Evolutionary conservation across 1,284 basidiomycete species (phyloP), one percentile per base, ranked within the genome.

Genomic region (Melampsora americana): DNA sequence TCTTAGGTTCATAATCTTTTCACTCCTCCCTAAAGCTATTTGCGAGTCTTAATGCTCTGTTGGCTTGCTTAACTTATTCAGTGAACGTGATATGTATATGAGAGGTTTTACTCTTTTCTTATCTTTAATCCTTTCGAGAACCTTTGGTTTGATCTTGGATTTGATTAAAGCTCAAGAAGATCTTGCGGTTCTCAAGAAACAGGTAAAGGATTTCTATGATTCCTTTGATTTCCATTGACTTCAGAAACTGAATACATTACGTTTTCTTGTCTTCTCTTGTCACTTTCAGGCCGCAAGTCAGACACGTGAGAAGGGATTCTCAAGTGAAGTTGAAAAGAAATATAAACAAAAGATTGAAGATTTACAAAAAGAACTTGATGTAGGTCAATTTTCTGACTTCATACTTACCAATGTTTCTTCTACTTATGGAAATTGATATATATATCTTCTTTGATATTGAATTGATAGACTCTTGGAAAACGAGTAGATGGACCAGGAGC

Each of bases 71-170:
- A n/a, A 16, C 23, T 23, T 46, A 28, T 14, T 16, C 44, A 74
- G 72, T 53, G 72, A 74, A 53, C 62, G 72, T 50, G 72, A 74
- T 35, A 69, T 76, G 66, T 76, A 76, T 26, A 68, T 76, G 73
- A 62, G 66, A 59, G 82, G 82, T 20, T 83, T 83, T 77, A 93
- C 91, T 73, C 87, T 98, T 62, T 96, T 96, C 89, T 89, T 97
- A 44, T 94, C 92, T 20, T 89, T 95, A 72, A 90, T 96, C 80
- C 89, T 97, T 79, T 91, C 93, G 9, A 90, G 94, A 80, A 93
- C 91, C 5, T 95, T 95, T 85, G 90, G 90, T 84, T 92, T 97
- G 82, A 88, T 92, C 74, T 88, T 94, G 79, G 92, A 96, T 83
- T 89, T 96, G 78, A 91, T 96, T 80, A 89, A 92, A 80, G 88